Evolutionary conservation across 2,329 filamentous ascomycete species (phyloP).

Genomic region (Xylaria digitata): DNA sequence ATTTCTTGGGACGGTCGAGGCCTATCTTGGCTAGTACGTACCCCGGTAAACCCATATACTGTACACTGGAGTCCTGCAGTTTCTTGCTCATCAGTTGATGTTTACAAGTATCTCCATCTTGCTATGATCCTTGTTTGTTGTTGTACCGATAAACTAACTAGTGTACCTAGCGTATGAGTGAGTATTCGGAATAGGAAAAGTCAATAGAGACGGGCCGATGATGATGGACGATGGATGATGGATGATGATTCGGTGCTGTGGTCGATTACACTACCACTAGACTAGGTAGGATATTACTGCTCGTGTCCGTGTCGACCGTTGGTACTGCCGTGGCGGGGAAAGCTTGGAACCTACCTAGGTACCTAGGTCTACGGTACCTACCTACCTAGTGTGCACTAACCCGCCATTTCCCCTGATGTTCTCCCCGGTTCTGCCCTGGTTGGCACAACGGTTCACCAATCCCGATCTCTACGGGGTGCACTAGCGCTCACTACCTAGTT

Average conservation of each 20-base stretch:
- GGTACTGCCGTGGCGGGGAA: slow-evolving; percentile 8
- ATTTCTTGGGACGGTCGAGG: slow-evolving; percentile 11
- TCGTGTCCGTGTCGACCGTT: too few relatives aligned
- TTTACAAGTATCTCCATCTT: not conserved
- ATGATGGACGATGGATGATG: slow-evolving; percentile 23
- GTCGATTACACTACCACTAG: not conserved
- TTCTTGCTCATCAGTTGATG: slow-evolving; percentile 25
- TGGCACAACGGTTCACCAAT: slow-evolving; percentile 16
- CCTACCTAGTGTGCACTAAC: too few relatives aligned
- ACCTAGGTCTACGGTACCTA: too few relatives aligned
- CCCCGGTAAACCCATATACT: too few relatives aligned
- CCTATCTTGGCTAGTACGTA: not conserved
- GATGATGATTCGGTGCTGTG: not conserved
- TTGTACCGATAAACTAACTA: not conserved
- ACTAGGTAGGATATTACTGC: not conserved
- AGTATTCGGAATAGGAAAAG: slow-evolving; percentile 28
- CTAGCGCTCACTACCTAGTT: too few relatives aligned
- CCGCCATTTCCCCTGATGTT: slow-evolving; percentile 17
- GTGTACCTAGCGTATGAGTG: not conserved
- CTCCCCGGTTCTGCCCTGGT: slow-evolving; percentile 13
- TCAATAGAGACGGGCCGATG: slow-evolving; percentile 36
- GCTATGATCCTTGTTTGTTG: slow-evolving; percentile 9
- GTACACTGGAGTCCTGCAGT: not conserved
- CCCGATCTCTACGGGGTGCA: slow-evolving; percentile 1
- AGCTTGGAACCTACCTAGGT: too few relatives aligned